Base-by-base conservation (phyloP, 176 grass and related monocot genomes). In the Triticum urartu region DNA sequence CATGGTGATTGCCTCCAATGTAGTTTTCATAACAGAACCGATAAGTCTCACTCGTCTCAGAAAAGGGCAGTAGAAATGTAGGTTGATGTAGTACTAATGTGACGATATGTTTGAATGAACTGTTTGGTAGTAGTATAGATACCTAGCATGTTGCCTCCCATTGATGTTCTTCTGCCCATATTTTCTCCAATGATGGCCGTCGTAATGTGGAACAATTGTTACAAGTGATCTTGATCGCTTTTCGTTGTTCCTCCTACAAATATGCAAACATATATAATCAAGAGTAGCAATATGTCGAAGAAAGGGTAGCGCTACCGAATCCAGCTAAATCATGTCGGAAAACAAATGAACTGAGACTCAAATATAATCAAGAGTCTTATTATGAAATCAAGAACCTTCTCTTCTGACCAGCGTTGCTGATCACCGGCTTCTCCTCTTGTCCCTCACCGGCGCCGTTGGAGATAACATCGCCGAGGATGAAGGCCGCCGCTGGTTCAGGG, bases 131-230 rank as follows among this genome's bases (percentile, higher is more conserved):
- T 43, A 11, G 4, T 13, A 48, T 9, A 64, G 9, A 32, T 71
- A 85, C 84, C 84, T 87, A 13, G 77, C 61, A 63, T 90, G 35
- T 65, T 83, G 52, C 65, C 34, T 74, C 36, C 63, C 63, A 5
- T 83, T 76, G 60, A 90, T 90, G 20, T n/a, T 24, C 61, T 90
- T 90, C 54, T 90, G 83, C 22, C 89, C 89, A 63, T 90, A 90
- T 74, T 83, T 87, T 81, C 84, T 87, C 89, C 89, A 90, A 10
- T 72, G 60, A 28, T 83, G 47, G 14, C 89, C 89, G 58, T 90
- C 79, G 5, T 87, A 87, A 3, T 78, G 79, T 18, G 87, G 87
- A 50, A 52, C 39, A 24, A 64, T 33, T 5, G 84, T 79, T 11
- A 79, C 34, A 17, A 81, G 32, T 62, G 60, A 66, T 66, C 64